Conservation (phyloP, 2,329 filamentous ascomycete genomes). For the Pseudogymnoascus verrucosus region DNA sequence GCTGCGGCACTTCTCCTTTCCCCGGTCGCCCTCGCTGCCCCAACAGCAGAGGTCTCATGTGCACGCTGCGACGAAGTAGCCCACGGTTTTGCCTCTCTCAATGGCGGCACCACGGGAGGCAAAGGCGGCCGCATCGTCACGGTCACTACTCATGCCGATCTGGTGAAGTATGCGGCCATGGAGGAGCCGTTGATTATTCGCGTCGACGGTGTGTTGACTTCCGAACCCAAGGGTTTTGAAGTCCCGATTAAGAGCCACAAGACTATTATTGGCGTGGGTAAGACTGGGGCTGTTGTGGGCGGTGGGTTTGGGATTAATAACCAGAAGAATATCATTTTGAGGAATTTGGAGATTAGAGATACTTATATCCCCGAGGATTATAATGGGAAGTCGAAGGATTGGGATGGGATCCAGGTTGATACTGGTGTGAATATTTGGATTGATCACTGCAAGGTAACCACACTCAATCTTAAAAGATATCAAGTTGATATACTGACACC, state of each 20-base stretch:
- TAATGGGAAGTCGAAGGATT: slow-evolving; percentile 18
- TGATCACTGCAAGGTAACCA: slow-evolving; percentile 18
- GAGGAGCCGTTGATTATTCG: slow-evolving; percentile 19
- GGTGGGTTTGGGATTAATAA: slow-evolving; percentile 19
- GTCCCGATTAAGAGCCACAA: slow-evolving; percentile 19
- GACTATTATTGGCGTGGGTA: slow-evolving; percentile 22
- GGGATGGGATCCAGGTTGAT: slow-evolving; percentile 22
- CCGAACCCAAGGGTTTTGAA: slow-evolving; percentile 18
- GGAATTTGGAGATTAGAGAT: slow-evolving; percentile 19
- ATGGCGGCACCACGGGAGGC: slow-evolving; percentile 20
- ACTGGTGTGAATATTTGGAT: slow-evolving; percentile 21
- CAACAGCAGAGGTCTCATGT: background rate
- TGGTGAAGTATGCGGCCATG: slow-evolving; percentile 18
- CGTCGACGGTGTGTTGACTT: slow-evolving; percentile 16
- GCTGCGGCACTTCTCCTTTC: background rate
- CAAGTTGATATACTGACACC: background rate
- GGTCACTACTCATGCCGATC: slow-evolving; percentile 18
- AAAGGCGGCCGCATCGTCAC: slow-evolving; percentile 18
- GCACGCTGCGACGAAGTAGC: slow-evolving; percentile 15
- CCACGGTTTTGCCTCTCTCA: slow-evolving; percentile 20
- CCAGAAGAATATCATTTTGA: slow-evolving; percentile 20
- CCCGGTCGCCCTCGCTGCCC: background rate
- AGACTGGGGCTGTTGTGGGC: slow-evolving; percentile 16
- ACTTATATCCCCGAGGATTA: slow-evolving; percentile 15
- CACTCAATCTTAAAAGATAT: background rate